Evolutionary conservation across 176 grass and related monocot species (phyloP).

Genomic region (Triticum timopheevii): DNA sequence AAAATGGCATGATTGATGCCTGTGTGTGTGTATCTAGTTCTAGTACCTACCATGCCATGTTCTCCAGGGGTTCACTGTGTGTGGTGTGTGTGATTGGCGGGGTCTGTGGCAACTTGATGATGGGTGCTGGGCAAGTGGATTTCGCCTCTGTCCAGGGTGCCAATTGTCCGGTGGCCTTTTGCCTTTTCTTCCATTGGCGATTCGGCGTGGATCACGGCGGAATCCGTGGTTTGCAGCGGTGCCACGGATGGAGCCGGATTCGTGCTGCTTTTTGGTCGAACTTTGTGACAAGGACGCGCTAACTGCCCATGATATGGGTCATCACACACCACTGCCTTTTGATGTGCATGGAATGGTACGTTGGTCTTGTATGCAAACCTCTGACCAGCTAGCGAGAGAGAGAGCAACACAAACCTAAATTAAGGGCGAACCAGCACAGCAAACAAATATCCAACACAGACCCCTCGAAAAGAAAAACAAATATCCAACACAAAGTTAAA

Average conservation of each 20-base stretch:
- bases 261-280: neutral
- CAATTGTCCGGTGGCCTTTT: neutral
- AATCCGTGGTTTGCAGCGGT: slow-evolving; percentile 1
- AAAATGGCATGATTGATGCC: too few species aligned
- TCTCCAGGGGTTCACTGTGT: neutral
- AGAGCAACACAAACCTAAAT: neutral
- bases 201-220: neutral
- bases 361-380: neutral
- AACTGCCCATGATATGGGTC: neutral
- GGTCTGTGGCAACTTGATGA: slow-evolving; percentile 31
- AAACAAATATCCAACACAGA: neutral
- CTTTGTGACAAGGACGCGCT: slow-evolving; percentile 21
- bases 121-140: slow-evolving; percentile 11
- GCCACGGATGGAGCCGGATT: neutral
- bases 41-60: too few species aligned
- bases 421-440: neutral
- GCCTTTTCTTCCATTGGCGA: neutral
- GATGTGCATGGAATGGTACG: neutral
- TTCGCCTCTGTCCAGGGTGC: neutral
- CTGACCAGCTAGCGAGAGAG: neutral
- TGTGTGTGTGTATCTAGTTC: too few species aligned
- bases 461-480: too few species aligned
- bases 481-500: too few species aligned
- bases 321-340: too few species aligned
- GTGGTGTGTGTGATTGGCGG: slow-evolving; percentile 10